Percentiles rank a stretch among this genome's conserved stretches.
Evolutionary conservation across 139 green algal genomes (phyloP).

Genomic region (Chlorella vulgaris): DNA sequence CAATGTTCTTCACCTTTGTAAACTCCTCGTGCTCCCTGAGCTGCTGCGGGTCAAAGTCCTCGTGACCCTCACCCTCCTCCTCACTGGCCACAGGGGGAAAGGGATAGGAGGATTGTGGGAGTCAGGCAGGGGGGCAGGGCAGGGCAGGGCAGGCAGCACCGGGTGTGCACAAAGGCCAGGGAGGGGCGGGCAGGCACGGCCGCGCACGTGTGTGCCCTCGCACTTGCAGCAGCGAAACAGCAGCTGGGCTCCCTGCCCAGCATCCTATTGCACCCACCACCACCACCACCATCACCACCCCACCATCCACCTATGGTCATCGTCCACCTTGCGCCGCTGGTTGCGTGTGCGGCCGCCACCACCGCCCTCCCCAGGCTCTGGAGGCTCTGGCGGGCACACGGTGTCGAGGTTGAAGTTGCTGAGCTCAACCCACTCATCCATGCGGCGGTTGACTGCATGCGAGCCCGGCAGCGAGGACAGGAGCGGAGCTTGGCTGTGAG

Average conservation of each 20-base stretch:
- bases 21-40: slow-evolving; percentile 98
- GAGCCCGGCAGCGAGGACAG: too few relatives aligned
- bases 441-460: slow-evolving; percentile 84
- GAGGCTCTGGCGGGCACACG: slow-evolving; percentile 44
- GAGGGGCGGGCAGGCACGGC: too few relatives aligned
- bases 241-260: too few relatives aligned
- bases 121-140: neutral
- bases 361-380: slow-evolving; percentile 36
- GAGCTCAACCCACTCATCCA: slow-evolving; percentile 96
- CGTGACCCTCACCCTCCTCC: slow-evolving; percentile 76
- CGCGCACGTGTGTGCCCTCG: too few relatives aligned
- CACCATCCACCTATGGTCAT: slow-evolving; percentile 54
- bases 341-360: slow-evolving; percentile 33
- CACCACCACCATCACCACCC: neutral
- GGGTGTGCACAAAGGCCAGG: neutral
- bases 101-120: neutral
- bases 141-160: too few relatives aligned
- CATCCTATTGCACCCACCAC: too few relatives aligned
- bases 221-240: too few relatives aligned
- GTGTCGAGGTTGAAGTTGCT: slow-evolving; percentile 82
- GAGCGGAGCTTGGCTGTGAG: neutral
- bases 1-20: slow-evolving; percentile 99
- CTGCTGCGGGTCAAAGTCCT: slow-evolving; percentile 88
- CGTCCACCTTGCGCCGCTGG: slow-evolving; percentile 67
- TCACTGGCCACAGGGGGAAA: slow-evolving; percentile 40